phyloP scores from a whole-genome alignment of 1,284 basidiomycete species.

The Pterulicium gracile region DNA sequence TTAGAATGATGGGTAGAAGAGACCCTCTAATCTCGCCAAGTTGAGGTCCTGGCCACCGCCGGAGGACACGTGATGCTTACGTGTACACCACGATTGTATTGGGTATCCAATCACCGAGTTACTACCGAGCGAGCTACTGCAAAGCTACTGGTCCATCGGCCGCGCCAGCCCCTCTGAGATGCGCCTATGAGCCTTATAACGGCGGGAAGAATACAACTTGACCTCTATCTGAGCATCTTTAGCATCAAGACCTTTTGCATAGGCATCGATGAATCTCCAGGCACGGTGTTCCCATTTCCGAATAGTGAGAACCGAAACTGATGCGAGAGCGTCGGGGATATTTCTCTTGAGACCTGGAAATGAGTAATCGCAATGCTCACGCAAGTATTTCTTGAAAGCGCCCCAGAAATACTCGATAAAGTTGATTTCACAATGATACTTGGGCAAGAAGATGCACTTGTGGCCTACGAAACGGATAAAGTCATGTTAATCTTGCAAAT shows the following conservation, averaged over 20 bases:
- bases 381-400: conserved; percentile 13
- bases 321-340: conserved; percentile 12
- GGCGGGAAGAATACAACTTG: conserved; percentile 13
- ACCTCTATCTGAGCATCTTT: conserved; percentile 17
- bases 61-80: no score
- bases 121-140: no score
- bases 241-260: conserved; percentile 12
- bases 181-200: conserved; percentile 16
- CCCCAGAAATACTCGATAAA: conserved; percentile 16
- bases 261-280: conserved; percentile 16
- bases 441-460: conserved; percentile 12
- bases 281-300: conserved; percentile 17
- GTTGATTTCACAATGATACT: conserved; percentile 14
- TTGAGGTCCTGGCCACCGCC: no score
- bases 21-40: no score
- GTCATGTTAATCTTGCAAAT: no score
- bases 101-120: no score
- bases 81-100: no score
- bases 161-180: conserved; percentile 11
- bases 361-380: conserved; percentile 14
- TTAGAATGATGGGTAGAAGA: no score
- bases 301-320: conserved; percentile 14
- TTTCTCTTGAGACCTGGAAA: conserved; percentile 12
- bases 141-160: background rate
- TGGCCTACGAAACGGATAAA: no score